A percentile compares a stretch with the other conserved stretches of the same genome.
These are phyloP conservation scores for Moricandia arvensis DNA, from an alignment of 345 rosid species.

Conservation along the genomic window DNA sequence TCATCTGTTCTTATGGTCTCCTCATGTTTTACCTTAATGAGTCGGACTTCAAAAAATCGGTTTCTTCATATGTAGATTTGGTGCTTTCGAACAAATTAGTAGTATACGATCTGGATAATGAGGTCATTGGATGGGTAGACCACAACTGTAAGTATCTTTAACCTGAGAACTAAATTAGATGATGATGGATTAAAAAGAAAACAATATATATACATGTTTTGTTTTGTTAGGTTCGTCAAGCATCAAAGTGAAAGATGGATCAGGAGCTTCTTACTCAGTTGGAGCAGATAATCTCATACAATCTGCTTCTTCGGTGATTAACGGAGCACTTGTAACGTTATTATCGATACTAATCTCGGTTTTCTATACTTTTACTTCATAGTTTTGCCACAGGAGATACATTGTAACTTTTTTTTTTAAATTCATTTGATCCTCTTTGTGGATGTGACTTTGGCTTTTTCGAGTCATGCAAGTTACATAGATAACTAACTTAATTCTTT, in stretches of 20 bases:
- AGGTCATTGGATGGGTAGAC: slow-evolving; percentile 82
- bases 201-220: not conserved
- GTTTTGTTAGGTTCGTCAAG: slow-evolving; percentile 62
- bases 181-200: not conserved
- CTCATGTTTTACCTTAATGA: not conserved
- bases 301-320: slow-evolving; percentile 34
- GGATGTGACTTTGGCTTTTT: slow-evolving; percentile 14
- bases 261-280: slow-evolving; percentile 40
- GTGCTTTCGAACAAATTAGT: slow-evolving; percentile 90
- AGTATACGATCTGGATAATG: slow-evolving; percentile 74
- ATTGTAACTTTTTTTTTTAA: not conserved
- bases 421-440: slow-evolving; percentile 25
- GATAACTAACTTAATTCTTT: slow-evolving; percentile 29
- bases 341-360: slow-evolving; percentile 43
- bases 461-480: slow-evolving; percentile 27
- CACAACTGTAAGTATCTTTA: slow-evolving; percentile 72
- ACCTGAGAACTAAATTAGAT: slow-evolving; percentile 1
- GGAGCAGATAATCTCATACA: slow-evolving; percentile 52
- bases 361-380: slow-evolving; percentile 42
- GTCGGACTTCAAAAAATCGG: not conserved
- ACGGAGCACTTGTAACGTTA: slow-evolving; percentile 33
- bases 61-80: slow-evolving; percentile 58
- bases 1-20: not conserved
- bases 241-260: slow-evolving; percentile 67
- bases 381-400: slow-evolving; percentile 7